Evolutionary conservation across 108 stramenopile genomes (phyloP).

Genomic region (Conticribra guillardii): DNA sequence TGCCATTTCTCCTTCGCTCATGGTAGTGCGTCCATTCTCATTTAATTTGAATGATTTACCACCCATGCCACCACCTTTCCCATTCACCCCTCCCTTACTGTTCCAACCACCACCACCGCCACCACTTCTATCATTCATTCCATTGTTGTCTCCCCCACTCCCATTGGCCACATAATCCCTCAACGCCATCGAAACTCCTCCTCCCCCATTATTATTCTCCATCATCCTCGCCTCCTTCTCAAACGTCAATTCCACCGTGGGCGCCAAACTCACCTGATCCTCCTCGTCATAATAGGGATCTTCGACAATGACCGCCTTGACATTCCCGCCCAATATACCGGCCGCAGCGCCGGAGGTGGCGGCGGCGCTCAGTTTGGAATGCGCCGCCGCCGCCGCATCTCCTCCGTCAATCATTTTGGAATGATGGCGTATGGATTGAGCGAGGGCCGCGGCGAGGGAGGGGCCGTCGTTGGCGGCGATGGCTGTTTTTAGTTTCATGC

Average conservation of each 20-base stretch:
- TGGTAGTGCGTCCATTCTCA: too few species aligned
- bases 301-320: background rate
- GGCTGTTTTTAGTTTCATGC: background rate
- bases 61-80: too few species aligned
- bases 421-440: conserved; percentile 41
- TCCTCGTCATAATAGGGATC: conserved; percentile 30
- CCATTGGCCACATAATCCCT: conserved; percentile 31
- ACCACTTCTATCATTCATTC: background rate
- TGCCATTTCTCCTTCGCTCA: background rate
- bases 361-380: background rate
- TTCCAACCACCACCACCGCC: background rate
- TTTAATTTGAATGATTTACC: too few species aligned
- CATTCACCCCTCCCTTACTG: too few species aligned
- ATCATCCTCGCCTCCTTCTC: conserved; percentile 17
- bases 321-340: background rate
- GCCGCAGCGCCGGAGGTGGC: background rate
- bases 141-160: background rate
- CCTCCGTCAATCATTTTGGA: conserved; percentile 34
- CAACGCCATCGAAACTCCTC: background rate
- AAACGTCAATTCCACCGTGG: conserved; percentile 23
- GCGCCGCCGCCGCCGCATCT: conserved; percentile 14
- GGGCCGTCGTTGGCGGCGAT: conserved; percentile 11
- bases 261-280: conserved; percentile 25
- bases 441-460: conserved; percentile 29
- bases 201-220: background rate